Percentiles rank a stretch among this genome's conserved stretches.
phyloP scores from a whole-genome alignment of 371 early-diverging fungal species.

The Homolaphlyctis polyrhiza region DNA sequence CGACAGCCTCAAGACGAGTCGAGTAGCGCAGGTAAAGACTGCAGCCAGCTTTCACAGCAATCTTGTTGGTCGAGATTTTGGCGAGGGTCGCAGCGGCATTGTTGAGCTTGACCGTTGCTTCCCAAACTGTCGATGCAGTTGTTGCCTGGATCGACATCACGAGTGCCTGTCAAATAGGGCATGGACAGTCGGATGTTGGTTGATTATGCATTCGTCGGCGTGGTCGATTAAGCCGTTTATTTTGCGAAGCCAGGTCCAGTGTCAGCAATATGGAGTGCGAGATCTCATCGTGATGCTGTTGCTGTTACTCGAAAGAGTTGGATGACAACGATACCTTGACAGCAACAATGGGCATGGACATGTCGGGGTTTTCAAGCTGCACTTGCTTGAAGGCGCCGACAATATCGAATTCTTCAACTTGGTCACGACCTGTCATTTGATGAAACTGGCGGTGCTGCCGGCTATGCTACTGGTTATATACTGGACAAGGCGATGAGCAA shows the following conservation, averaged over 20 bases:
- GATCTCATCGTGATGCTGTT: too few species aligned
- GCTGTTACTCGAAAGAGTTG: too few species aligned
- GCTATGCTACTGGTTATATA: too few species aligned
- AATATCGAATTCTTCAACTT: too few species aligned
- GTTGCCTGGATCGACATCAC: background rate
- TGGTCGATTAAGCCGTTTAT: too few species aligned
- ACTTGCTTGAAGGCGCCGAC: background rate
- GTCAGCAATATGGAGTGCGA: too few species aligned
- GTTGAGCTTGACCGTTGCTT: constrained; percentile 76
- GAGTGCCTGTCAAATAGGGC: background rate
- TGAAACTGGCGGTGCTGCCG: too few species aligned
- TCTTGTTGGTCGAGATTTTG: constrained; percentile 51
- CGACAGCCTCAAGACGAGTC: background rate
- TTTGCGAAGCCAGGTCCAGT: too few species aligned
- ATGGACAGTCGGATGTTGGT: too few species aligned
- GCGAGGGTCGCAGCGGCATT: constrained; percentile 61
- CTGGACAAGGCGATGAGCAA: too few species aligned
- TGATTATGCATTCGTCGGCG: too few species aligned
- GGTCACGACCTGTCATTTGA: too few species aligned
- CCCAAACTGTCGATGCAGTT: constrained; percentile 55
- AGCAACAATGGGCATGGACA: constrained; percentile 86
- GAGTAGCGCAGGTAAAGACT: constrained; percentile 82
- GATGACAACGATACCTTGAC: constrained; percentile 44
- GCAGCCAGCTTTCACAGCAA: constrained; percentile 81
- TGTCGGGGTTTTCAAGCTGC: constrained; percentile 32